Conservation (phyloP, 225 moss, liverwort and hornwort species). For the Pleurozium schreberi region DNA sequence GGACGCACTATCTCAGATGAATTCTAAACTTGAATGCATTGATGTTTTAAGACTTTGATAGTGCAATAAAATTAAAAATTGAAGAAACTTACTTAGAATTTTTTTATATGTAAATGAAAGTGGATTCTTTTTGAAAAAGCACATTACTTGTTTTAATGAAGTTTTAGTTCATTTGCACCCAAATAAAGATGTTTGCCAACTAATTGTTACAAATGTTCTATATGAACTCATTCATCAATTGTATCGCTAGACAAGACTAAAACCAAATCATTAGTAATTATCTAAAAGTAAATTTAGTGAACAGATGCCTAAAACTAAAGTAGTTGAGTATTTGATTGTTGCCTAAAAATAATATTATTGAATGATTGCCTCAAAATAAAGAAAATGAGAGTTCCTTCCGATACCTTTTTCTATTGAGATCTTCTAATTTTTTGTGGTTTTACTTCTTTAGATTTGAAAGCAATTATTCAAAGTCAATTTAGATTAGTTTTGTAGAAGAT, state of each 20-base stretch:
- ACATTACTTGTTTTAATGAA: background rate
- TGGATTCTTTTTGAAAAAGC: rapidly evolving
- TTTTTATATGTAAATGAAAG: background rate
- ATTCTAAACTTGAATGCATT: background rate
- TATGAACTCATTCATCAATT: rapidly evolving
- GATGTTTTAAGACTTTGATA: background rate
- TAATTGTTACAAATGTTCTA: background rate
- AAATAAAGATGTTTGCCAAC: background rate
- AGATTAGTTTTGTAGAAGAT: background rate
- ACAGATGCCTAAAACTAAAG: background rate
- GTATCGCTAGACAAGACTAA: background rate
- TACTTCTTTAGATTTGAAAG: background rate
- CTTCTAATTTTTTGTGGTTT: background rate
- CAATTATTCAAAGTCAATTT: background rate
- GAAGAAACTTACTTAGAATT: background rate
- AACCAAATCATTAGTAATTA: background rate
- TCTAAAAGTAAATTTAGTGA: background rate
- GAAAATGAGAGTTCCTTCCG: background rate
- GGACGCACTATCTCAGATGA: background rate
- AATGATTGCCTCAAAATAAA: background rate
- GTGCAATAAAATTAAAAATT: background rate
- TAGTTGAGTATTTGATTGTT: background rate
- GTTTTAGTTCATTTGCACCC: background rate
- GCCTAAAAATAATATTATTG: background rate
- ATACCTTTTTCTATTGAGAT: background rate